Base-by-base conservation (phyloP, 2,329 filamentous ascomycete species). In the Cladosporium sp. region DNA sequence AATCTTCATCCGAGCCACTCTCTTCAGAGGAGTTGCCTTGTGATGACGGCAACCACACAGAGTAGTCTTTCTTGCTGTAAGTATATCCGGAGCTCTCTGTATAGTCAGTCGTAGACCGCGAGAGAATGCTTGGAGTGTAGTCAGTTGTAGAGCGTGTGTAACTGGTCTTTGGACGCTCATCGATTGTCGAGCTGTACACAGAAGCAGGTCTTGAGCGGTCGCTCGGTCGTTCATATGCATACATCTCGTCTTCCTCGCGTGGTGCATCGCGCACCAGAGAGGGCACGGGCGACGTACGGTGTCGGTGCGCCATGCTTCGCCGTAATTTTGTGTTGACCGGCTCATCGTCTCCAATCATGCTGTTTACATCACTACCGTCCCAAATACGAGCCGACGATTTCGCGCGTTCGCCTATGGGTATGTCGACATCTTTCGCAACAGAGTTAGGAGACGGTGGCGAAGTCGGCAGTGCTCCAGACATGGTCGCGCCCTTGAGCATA, bases 391-490 rank as follows among this genome's bases (percentile, higher is more conserved):
- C 78, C 14, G 72, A 71, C n/a, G 75, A 69, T 54, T 71, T 75
- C 28, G 78, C 77, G 64, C 76, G 78, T 70, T 85, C 85, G 22
- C 85, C 84, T 64, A 87, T 84, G 8, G 85, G 85, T 38, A 87
- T 76, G 58, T 86, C 82, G 59, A 86, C 75, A 62, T 84, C 80
- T 59, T 76, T 78, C 4, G 81, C 76, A 61, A 62, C 66, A 8
- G 66, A 63, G 56, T 66, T 62, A 51, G 55, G 55, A 12, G 47
- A 49, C n/a, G 56, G 59, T 11, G 63, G 62, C 14, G 64, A 59
- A 9, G 55, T 25, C 15, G 58, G 58, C 28, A 59, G 39, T 30
- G 58, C 58, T 6, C 58, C 49, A 72, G 73, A 52, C 73, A 73
- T 51, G n/a, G 67, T 64, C 3, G 72, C 69, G 37, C 67, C 59